Evolutionary conservation across 108 stramenopile genomes (phyloP).

Genomic region (Chaetoceros muelleri): DNA sequence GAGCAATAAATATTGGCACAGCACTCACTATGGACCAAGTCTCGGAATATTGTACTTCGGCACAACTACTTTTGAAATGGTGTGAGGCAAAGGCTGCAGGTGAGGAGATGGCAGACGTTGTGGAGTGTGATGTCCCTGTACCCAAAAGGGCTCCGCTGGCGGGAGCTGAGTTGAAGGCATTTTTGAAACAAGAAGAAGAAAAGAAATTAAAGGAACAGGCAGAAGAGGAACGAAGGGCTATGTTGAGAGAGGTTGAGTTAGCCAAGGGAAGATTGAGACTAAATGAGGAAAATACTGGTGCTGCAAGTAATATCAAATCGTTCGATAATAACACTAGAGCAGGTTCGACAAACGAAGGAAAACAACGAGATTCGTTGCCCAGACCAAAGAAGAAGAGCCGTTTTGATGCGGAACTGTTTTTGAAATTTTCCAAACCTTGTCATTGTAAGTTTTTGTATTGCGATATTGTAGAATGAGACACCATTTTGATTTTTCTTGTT

Average conservation of each 20-base stretch:
- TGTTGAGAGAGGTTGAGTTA: conserved; percentile 76
- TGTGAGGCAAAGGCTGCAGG: conserved; percentile 60
- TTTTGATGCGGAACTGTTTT: conserved; percentile 78
- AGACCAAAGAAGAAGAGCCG: conserved; percentile 69
- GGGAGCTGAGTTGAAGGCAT: conserved; percentile 53
- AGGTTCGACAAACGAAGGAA: neutral
- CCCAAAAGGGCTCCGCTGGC: conserved; percentile 51
- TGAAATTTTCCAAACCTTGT: conserved; percentile 85
- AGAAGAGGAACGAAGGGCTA: conserved; percentile 58
- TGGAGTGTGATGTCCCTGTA: conserved; percentile 60
- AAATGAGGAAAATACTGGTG: conserved; percentile 40
- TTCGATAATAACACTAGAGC: neutral
- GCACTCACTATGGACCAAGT: conserved; percentile 27
- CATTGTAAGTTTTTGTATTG: conserved; percentile 40
- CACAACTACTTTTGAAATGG: conserved; percentile 69
- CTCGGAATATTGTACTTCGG: conserved; percentile 45
- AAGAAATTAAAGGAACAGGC: conserved; percentile 26
- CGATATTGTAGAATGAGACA: neutral
- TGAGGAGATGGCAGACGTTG: conserved; percentile 76
- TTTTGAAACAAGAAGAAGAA: conserved; percentile 65
- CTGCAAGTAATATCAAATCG: neutral
- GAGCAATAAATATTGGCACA: conserved; percentile 17
- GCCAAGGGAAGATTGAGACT: conserved; percentile 67
- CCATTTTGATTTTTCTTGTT: neutral
- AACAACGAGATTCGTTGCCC: neutral